These are phyloP conservation scores for Candida schatavii DNA, from an alignment of 805 yeast genomes.

Conservation along the genomic window DNA sequence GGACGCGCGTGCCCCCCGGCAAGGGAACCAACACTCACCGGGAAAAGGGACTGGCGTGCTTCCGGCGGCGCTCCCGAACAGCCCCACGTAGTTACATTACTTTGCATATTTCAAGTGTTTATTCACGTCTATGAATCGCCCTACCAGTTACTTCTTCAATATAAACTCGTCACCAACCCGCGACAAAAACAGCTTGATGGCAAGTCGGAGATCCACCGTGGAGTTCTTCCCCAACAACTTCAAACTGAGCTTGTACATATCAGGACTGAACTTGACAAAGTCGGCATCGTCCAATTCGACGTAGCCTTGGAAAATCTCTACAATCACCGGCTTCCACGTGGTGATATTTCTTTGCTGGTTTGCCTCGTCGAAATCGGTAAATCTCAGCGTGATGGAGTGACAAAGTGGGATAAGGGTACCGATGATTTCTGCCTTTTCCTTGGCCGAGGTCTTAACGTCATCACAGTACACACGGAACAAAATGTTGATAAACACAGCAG, in stretches of 20 bases:
- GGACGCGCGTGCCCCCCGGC: no score
- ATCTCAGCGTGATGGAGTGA: constrained; percentile 65
- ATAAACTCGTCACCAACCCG: constrained; percentile 47
- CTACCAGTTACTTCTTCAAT: neutral
- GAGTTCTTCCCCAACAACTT: constrained; percentile 59
- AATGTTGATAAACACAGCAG: constrained; percentile 80
- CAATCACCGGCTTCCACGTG: constrained; percentile 91
- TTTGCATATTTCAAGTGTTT: neutral
- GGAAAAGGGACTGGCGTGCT: no score
- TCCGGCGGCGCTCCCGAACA: no score
- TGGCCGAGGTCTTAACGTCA: constrained; percentile 45
- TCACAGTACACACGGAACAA: constrained; percentile 79
- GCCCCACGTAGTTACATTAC: no score
- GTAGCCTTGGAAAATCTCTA: constrained; percentile 81
- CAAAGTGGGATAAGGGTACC: constrained; percentile 63
- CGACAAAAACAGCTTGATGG: constrained; percentile 57
- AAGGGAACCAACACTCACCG: no score
- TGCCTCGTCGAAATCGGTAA: constrained; percentile 67
- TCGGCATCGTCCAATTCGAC: constrained; percentile 73
- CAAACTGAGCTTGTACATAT: constrained; percentile 58
- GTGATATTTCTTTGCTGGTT: constrained; percentile 77
- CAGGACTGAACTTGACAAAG: constrained; percentile 56
- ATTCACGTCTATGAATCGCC: neutral
- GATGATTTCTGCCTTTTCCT: constrained; percentile 50
- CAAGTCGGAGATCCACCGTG: constrained; percentile 57